Percentiles rank a stretch among this genome's conserved stretches.
phyloP scores from a whole-genome alignment of 2,329 filamentous ascomycete species.

The Aspergillus eucalypticola region DNA sequence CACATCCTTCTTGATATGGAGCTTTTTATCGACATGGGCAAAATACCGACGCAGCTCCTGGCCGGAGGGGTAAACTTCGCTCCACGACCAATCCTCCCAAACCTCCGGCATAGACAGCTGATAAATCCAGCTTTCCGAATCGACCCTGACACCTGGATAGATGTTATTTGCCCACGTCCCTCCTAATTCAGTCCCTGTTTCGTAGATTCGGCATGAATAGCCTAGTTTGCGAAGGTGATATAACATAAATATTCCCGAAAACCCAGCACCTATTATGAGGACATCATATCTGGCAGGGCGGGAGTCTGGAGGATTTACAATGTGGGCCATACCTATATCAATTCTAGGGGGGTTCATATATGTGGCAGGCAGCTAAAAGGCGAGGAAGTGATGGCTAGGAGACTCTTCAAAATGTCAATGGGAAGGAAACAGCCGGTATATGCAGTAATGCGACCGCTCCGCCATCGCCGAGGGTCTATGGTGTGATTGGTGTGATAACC shows the following conservation, averaged over 20 bases:
- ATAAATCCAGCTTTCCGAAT: constrained; percentile 9
- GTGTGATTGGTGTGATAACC: not conserved
- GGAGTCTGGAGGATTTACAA: too few species aligned
- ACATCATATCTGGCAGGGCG: not conserved
- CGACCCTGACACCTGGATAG: constrained; percentile 12
- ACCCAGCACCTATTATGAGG: constrained; percentile 14
- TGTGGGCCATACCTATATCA: not conserved
- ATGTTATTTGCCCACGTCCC: constrained; percentile 13
- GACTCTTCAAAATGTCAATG: not conserved
- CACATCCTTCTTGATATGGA: constrained; percentile 47
- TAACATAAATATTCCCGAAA: constrained; percentile 11
- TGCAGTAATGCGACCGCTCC: not conserved
- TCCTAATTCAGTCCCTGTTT: constrained; percentile 9
- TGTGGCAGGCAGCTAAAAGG: not conserved
- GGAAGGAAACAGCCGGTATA: not conserved
- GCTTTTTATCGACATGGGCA: constrained; percentile 45
- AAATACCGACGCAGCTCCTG: constrained; percentile 51
- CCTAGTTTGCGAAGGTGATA: constrained; percentile 14
- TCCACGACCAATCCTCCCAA: constrained; percentile 49
- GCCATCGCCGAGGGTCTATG: not conserved
- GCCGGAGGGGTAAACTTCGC: constrained; percentile 25
- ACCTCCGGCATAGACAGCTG: constrained; percentile 44
- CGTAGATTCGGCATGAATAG: constrained; percentile 3
- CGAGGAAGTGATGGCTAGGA: too few species aligned
- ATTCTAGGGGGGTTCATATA: not conserved